These are phyloP conservation scores for Colletotrichum noveboracense DNA, from an alignment of 2,329 filamentous ascomycete genomes.

Conservation along the genomic window DNA sequence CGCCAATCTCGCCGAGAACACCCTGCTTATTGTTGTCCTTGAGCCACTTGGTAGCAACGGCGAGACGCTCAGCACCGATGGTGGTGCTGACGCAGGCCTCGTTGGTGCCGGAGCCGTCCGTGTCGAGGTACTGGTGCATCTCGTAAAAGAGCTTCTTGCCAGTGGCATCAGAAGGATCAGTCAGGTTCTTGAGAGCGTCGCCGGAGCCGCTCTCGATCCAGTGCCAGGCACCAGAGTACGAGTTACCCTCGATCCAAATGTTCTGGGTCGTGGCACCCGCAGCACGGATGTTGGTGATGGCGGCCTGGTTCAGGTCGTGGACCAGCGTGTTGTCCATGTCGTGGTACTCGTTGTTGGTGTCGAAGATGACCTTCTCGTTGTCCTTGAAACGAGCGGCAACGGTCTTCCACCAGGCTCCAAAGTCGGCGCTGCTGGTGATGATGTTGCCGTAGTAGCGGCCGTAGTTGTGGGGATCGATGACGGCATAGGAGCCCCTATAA, in stretches of 20 bases:
- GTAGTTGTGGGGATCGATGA: slow-evolving; percentile 63
- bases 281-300: slow-evolving; percentile 61
- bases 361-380: slow-evolving; percentile 59
- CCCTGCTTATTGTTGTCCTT: slow-evolving; percentile 53
- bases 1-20: slow-evolving; percentile 57
- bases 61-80: slow-evolving; percentile 48
- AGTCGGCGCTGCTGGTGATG: slow-evolving; percentile 53
- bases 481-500: slow-evolving; percentile 41
- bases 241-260: slow-evolving; percentile 56
- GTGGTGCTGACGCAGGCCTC: slow-evolving; percentile 45
- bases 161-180: slow-evolving; percentile 47
- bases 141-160: slow-evolving; percentile 48
- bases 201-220: slow-evolving; percentile 37
- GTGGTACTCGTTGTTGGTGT: slow-evolving; percentile 67
- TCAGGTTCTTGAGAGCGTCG: slow-evolving; percentile 40
- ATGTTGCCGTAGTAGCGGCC: slow-evolving; percentile 52
- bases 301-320: slow-evolving; percentile 61
- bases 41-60: slow-evolving; percentile 53
- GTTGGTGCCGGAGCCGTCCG: slow-evolving; percentile 50
- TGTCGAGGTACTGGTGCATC: slow-evolving; percentile 60
- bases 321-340: slow-evolving; percentile 61
- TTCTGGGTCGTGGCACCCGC: slow-evolving; percentile 56
- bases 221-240: slow-evolving; percentile 50
- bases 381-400: slow-evolving; percentile 52
- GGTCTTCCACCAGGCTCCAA: slow-evolving; percentile 58